Evolutionary conservation across 1,139 yeast species (phyloP), one percentile per base, ranked within the genome.

Genomic region (Lodderomyces parapsilosis): DNA sequence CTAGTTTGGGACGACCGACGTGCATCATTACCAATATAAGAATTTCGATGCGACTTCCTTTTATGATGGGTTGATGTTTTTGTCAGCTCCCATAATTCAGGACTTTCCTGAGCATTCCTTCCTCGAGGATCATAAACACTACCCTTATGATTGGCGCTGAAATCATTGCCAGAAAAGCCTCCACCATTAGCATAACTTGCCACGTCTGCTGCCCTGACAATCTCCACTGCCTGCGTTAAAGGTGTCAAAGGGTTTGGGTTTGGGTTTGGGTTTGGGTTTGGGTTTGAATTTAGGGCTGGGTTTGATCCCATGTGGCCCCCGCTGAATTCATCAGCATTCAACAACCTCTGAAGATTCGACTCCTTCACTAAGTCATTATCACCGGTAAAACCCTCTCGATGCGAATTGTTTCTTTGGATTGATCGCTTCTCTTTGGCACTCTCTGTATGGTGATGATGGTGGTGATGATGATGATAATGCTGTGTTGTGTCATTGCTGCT

Each of bases 21-120:
- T 30, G n/a, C 15, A 15, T 13, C 33, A 30, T 8, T 15, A 5
- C 33, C 9, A 17, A 4, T n/a, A 24, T n/a, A 8, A 17, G 10
- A 11, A 13, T 11, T 22, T 34, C 8, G 28, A 13, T 22, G 37
- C 3, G 15, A 31, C 8, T 2, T 23, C 28, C 9, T 18, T 11
- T 38, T 46, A 45, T 44, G 43, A 50, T 42, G 47, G 45, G 44
- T 41, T 3, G 75, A 62, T 13, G 55, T 28, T 33, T 60, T 66
- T 4, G 70, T 61, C 25, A 82, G 78, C 51, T 83, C 89, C 86
- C 88, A 83, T 55, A 83, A 83, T 45, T 65, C 71, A 43, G 68
- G 66, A 22, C 57, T 62, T 31, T 49, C 56, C n/a, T 56, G 62
- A 37, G 44, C 22, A 11, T 36, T 27, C 28, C 39, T 41, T 6